phyloP scores from a whole-genome alignment of 2,329 filamentous ascomycete species.

The Aspergillus sp. region DNA sequence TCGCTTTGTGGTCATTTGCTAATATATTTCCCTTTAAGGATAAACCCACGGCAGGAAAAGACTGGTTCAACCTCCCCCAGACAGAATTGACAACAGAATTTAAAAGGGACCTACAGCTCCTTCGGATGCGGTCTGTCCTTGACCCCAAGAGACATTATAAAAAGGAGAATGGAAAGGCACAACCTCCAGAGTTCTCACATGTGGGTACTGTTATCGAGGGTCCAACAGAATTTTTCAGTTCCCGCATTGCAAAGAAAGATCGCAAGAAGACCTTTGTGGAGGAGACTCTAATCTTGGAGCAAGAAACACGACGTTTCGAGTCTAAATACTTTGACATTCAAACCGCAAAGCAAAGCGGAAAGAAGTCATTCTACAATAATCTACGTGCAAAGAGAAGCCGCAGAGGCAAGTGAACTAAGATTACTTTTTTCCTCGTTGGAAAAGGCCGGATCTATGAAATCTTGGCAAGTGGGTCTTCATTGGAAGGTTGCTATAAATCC shows the following conservation, averaged over 20 bases:
- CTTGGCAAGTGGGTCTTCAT: too few relatives aligned
- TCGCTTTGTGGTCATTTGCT: slow-evolving; percentile 4
- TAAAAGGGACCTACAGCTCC: slow-evolving; percentile 81
- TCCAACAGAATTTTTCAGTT: slow-evolving; percentile 79
- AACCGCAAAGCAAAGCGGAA: slow-evolving; percentile 74
- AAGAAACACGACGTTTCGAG: slow-evolving; percentile 68
- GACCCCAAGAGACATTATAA: slow-evolving; percentile 90
- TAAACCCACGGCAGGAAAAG: slow-evolving; percentile 66
- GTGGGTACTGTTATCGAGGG: slow-evolving; percentile 86
- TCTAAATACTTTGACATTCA: slow-evolving; percentile 85
- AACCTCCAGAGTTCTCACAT: slow-evolving; percentile 77
- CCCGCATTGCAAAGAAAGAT: slow-evolving; percentile 78
- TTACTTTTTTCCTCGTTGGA: not conserved
- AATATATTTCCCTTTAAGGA: slow-evolving; percentile 31
- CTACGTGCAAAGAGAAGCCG: slow-evolving; percentile 56
- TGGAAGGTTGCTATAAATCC: too few relatives aligned
- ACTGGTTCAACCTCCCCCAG: slow-evolving; percentile 85
- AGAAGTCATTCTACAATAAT: slow-evolving; percentile 83
- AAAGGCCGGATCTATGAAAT: not conserved
- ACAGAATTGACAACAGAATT: slow-evolving; percentile 80
- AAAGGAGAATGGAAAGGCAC: slow-evolving; percentile 69
- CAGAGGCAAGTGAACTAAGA: slow-evolving; percentile 17
- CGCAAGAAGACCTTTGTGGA: slow-evolving; percentile 82
- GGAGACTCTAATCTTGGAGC: slow-evolving; percentile 69
- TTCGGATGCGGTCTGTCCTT: slow-evolving; percentile 83